A percentile compares a stretch with the other conserved stretches of the same genome.
phyloP scores from a whole-genome alignment of 495 filamentous ascomycete species.

The Amorphotheca resinae region DNA sequence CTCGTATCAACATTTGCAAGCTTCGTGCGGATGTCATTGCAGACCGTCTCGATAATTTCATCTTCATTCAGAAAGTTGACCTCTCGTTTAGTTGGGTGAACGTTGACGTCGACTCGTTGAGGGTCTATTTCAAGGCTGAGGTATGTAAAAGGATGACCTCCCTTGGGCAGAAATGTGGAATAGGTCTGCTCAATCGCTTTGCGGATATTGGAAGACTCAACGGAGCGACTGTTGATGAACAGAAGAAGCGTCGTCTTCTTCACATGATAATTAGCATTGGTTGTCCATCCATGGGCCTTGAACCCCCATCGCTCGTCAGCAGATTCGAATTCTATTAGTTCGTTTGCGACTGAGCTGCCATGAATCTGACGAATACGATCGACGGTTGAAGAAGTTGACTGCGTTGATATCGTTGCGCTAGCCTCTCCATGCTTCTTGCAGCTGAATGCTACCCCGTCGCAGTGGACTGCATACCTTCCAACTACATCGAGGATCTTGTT shows the following conservation, averaged over 20 bases:
- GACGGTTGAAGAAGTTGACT: conserved; percentile 50
- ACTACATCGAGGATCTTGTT: conserved; percentile 96
- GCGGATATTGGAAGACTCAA: conserved; percentile 82
- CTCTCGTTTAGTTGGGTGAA: conserved; percentile 95
- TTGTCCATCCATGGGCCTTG: conserved; percentile 66
- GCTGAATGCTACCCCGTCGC: conserved; percentile 77
- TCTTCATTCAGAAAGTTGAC: conserved; percentile 98
- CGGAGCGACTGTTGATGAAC: conserved; percentile 97
- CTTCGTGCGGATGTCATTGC: conserved; percentile 64
- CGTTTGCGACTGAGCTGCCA: conserved; percentile 75
- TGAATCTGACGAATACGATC: conserved; percentile 89
- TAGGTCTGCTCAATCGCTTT: conserved; percentile 90
- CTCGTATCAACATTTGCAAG: conserved; percentile 88
- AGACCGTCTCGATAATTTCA: conserved; percentile 85
- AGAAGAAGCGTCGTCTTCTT: conserved; percentile 83
- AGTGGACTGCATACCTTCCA: conserved; percentile 92
- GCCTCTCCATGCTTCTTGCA: conserved; percentile 95
- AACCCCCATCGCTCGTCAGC: conserved; percentile 73
- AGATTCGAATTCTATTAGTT: conserved; percentile 65
- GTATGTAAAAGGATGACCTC: conserved; percentile 89
- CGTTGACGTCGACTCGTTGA: conserved; percentile 88
- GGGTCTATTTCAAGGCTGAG: conserved; percentile 91
- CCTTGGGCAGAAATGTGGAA: conserved; percentile 80
- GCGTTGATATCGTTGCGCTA: conserved; percentile 66
- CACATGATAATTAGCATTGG: conserved; percentile 91